Base-by-base conservation (phyloP, 352 stramenopile species). In the Peronospora belbahrii region DNA sequence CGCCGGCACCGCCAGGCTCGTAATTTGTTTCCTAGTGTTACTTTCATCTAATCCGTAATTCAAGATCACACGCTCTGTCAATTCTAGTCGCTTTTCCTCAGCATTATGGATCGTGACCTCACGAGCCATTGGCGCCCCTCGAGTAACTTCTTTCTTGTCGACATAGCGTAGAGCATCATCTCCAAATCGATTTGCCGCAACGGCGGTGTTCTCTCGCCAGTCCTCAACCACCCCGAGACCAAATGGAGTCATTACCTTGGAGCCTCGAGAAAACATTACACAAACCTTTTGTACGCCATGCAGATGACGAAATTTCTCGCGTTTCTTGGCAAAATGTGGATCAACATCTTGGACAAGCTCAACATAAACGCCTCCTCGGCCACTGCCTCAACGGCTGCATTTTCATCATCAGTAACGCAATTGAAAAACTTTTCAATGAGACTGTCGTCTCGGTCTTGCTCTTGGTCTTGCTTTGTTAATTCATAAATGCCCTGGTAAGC, bases 351-450 rank as follows among this genome's bases (percentile, higher is more conserved):
- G 62, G 15, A 62, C 56, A 17, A 88, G 45, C 17, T 83, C 73
- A 4, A 89, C 59, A 88, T 90, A 35, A 89, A 93, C 40, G 88
- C 76, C 36, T 93, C 76, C 55, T 93, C 81, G 0, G 62, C 78
- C 39, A 86, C 69, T 9, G 71, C 70, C 35, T 89, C 61, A 40
- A 85, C 35, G 2, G 44, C 44, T 2, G 81, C 78, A 18, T 72
- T 56, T 40, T 85, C 75, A 23, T 68, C 67, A 41, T 69, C 59
- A 6, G 62, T 57, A 24, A 71, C 31, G 30, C 78, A 88, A 10
- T 93, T 74, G 34, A 80, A 90, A 49, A 89, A 93, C 15, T 82
- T 68, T 25, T 90, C 74, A 6, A 88, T 63, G 2, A 87, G 44
- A 14, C 59, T 65, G 19, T 77, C 64, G n/a, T 81, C 70, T 40